These are phyloP conservation scores for Venturia asperata DNA, from an alignment of 2,329 filamentous ascomycete species.

Conservation along the genomic window DNA sequence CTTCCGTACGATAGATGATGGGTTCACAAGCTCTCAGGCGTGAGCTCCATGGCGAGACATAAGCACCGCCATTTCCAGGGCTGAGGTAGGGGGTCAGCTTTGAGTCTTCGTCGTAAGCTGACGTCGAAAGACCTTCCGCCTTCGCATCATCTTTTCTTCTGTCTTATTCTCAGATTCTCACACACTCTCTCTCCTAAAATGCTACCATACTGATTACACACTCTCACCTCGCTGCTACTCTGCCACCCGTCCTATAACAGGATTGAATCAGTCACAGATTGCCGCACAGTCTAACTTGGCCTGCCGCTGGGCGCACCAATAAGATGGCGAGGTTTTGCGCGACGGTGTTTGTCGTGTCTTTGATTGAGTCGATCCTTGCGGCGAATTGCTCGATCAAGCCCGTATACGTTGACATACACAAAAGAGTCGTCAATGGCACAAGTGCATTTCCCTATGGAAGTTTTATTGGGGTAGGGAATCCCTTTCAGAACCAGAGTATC, in stretches of 20 bases:
- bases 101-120: not conserved
- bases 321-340: slow-evolving; percentile 29
- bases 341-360: slow-evolving; percentile 30
- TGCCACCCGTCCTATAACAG: slow-evolving; percentile 3
- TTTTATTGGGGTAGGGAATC: slow-evolving; percentile 38
- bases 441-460: slow-evolving; percentile 38
- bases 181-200: not conserved
- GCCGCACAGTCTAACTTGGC: not conserved
- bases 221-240: not conserved
- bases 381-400: slow-evolving; percentile 35
- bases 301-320: slow-evolving; percentile 1
- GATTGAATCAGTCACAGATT: not conserved
- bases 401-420: slow-evolving; percentile 41
- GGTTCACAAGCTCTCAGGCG: not conserved
- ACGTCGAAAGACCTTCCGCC: not conserved
- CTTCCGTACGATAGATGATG: not conserved
- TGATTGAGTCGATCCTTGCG: slow-evolving; percentile 28
- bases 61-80: not conserved
- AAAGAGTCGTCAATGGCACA: slow-evolving; percentile 36
- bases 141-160: slow-evolving; percentile 6
- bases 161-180: not conserved
- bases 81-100: not conserved
- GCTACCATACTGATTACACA: not conserved
- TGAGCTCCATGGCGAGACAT: not conserved
- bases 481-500: slow-evolving; percentile 39